Percentiles rank a stretch among this genome's conserved stretches.
Conservation (phyloP, 768 basidiomycete species). For the Phanerodontia chrysosporium region DNA sequence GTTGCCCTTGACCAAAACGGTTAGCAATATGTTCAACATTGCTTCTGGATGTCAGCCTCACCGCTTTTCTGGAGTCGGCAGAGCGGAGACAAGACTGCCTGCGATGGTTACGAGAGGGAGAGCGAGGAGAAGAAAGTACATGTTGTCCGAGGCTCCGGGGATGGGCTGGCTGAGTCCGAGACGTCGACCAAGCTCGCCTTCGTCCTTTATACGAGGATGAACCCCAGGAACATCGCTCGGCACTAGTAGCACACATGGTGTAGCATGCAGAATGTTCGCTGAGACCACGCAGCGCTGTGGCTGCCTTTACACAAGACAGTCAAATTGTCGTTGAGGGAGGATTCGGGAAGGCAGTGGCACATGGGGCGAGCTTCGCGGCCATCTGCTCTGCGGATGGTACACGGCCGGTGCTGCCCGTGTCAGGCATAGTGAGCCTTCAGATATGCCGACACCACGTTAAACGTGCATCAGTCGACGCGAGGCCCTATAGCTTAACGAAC, state of each 20-base stretch:
- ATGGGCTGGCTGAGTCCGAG: neutral
- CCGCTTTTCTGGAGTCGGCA: neutral
- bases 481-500: too few relatives aligned
- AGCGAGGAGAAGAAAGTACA: neutral
- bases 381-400: neutral
- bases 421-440: neutral
- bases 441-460: neutral
- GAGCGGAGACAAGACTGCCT: neutral
- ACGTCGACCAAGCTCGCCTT: neutral
- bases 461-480: neutral
- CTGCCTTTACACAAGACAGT: neutral
- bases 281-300: neutral
- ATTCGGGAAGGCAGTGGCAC: neutral
- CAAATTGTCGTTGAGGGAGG: neutral
- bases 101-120: neutral
- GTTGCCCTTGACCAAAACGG: constrained; percentile 11
- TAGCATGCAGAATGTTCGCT: neutral
- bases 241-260: neutral
- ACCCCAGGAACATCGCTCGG: neutral
- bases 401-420: neutral
- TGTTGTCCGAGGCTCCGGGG: neutral
- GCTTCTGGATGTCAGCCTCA: neutral
- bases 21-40: neutral
- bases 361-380: neutral
- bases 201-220: neutral